These are phyloP conservation scores for Dothidotthia symphoricarpi DNA, from an alignment of 2,329 filamentous ascomycete species.

Conservation along the genomic window DNA sequence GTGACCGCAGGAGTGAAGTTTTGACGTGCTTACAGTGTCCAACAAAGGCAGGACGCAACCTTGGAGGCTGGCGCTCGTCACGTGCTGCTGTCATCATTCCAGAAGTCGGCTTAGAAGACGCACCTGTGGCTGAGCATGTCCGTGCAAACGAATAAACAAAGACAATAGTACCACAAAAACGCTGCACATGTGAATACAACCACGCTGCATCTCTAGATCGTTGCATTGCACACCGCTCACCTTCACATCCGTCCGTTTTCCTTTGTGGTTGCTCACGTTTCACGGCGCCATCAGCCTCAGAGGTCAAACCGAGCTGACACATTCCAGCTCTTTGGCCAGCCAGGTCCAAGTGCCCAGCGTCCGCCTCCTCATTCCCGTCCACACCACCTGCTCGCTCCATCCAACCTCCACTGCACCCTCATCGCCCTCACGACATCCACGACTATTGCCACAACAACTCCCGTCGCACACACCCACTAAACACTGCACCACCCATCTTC, in stretches of 20 bases:
- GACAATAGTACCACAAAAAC: constrained; percentile 1
- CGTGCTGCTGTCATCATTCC: too few relatives aligned
- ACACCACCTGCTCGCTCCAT: constrained; percentile 22
- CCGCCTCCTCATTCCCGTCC: constrained; percentile 14
- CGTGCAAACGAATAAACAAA: too few relatives aligned
- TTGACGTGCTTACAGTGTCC: too few relatives aligned
- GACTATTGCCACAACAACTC: constrained; percentile 13
- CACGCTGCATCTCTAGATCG: too few relatives aligned
- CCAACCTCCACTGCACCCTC: constrained; percentile 24
- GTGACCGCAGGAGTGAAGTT: too few relatives aligned
- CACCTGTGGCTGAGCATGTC: too few relatives aligned
- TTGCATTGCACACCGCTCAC: neutral
- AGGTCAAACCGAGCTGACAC: constrained; percentile 34
- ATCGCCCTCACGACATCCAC: constrained; percentile 17
- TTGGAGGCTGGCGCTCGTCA: too few relatives aligned
- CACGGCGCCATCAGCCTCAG: constrained; percentile 32
- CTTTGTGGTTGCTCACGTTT: constrained; percentile 21
- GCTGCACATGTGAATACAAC: constrained; percentile 1
- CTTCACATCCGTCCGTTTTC: constrained; percentile 3
- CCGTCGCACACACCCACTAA: constrained; percentile 17
- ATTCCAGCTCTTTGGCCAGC: constrained; percentile 17
- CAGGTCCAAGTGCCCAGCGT: constrained; percentile 12
- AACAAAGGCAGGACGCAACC: too few relatives aligned
- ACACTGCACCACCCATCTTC: constrained; percentile 8
- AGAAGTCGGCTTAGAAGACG: too few relatives aligned